Percentiles rank a stretch among this genome's conserved stretches.
These are phyloP conservation scores for Rhodotorula toruloides DNA, from an alignment of 768 basidiomycete genomes.

Conservation along the genomic window DNA sequence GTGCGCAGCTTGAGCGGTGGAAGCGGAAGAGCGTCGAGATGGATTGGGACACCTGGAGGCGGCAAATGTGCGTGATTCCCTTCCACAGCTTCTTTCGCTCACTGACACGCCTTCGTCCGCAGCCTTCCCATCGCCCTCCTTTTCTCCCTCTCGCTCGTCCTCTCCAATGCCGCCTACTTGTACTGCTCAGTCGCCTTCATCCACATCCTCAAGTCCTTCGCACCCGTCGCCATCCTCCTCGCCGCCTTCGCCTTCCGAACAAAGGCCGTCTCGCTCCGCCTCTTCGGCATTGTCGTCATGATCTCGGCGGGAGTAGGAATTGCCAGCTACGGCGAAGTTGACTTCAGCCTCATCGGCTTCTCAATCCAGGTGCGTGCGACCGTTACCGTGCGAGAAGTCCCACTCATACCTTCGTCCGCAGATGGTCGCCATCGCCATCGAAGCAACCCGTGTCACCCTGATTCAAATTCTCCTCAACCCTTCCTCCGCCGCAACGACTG, in stretches of 20 bases:
- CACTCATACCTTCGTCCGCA: not conserved
- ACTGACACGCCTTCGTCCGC: conserved; percentile 36
- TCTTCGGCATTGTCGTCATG: conserved; percentile 41
- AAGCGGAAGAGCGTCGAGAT: conserved; percentile 58
- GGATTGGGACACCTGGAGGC: conserved; percentile 63
- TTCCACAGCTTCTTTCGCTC: not conserved
- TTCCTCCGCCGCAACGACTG: not conserved
- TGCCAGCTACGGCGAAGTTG: conserved; percentile 77
- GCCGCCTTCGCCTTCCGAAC: conserved; percentile 59
- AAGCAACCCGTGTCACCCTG: conserved; percentile 88
- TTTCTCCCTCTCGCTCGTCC: conserved; percentile 81
- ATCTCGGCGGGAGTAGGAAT: conserved; percentile 55
- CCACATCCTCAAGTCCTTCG: conserved; percentile 75
- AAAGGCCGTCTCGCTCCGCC: conserved; percentile 17
- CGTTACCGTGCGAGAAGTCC: not conserved
- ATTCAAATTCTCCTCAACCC: conserved; percentile 71
- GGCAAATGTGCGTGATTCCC: conserved; percentile 13
- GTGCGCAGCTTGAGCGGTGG: conserved; percentile 6
- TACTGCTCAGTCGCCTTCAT: conserved; percentile 33
- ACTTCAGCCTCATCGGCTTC: conserved; percentile 65
- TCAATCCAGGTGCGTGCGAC: conserved; percentile 64
- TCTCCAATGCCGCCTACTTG: conserved; percentile 86
- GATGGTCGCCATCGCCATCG: conserved; percentile 71
- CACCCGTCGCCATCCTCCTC: conserved; percentile 77
- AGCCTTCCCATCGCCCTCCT: conserved; percentile 90